Conservation (phyloP, 2,329 filamentous ascomycete species). For the Dothiorella sarmentorum region DNA sequence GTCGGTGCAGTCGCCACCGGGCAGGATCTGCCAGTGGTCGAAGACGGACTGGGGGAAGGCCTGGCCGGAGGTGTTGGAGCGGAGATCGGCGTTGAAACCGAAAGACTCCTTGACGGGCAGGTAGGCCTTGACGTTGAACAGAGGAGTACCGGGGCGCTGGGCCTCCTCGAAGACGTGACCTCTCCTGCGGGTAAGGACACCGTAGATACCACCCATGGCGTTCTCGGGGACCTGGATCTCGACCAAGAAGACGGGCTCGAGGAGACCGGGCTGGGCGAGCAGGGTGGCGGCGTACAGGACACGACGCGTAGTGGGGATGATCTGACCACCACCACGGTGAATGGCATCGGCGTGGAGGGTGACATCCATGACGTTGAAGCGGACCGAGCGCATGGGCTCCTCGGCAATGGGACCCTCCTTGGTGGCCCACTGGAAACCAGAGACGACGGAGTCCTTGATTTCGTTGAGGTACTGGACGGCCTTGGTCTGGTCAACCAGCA, state of each 20-base stretch:
- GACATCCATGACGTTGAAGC: constrained; percentile 99
- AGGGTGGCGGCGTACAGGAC: constrained; percentile 92
- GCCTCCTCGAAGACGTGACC: constrained; percentile 99
- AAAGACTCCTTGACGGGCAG: constrained; percentile 96
- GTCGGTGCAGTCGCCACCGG: constrained; percentile 90
- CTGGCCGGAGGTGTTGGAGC: constrained; percentile 88
- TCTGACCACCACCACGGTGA: constrained; percentile 97
- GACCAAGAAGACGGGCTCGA: constrained; percentile 97
- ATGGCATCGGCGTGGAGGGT: constrained; percentile 99
- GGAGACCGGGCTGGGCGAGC: constrained; percentile 83
- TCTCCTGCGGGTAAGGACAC: constrained; percentile 94
- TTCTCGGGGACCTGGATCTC: constrained; percentile 98
- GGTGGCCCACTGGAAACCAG: constrained; percentile 99
- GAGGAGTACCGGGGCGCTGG: constrained; percentile 96
- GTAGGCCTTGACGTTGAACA: constrained; percentile 99
- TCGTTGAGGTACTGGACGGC: constrained; percentile 99
- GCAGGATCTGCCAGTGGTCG: constrained; percentile 96
- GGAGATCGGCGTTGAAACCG: constrained; percentile 98
- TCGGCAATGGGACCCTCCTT: constrained; percentile 96
- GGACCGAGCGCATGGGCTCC: constrained; percentile 94
- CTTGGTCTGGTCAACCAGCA: constrained; percentile 99
- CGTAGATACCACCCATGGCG: constrained; percentile 99
- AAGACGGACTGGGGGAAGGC: constrained; percentile 99
- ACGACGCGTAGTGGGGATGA: constrained; percentile 97
- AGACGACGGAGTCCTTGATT: constrained; percentile 99